Percentiles rank a stretch among this genome's conserved stretches.
Evolutionary conservation across 345 rosid species (phyloP).

Genomic region (Isatis tinctoria): DNA sequence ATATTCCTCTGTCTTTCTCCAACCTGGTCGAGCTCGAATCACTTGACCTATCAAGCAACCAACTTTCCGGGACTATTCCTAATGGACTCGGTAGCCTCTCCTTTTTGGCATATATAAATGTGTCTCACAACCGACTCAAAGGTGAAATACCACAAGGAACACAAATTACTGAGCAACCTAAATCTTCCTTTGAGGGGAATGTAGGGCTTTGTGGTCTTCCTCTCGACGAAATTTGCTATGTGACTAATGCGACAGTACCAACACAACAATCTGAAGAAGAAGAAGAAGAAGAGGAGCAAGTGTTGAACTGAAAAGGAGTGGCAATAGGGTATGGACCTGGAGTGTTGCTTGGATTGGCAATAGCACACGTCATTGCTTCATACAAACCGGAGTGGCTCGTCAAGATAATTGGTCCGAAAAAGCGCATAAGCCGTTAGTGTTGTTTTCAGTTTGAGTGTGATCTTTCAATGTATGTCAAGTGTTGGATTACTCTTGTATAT

Average conservation of each 20-base stretch:
- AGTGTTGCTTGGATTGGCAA: background rate
- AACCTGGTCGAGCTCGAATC: background rate
- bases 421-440: background rate
- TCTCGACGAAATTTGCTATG: background rate
- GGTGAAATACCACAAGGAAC: conserved; percentile 26
- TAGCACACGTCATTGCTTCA: background rate
- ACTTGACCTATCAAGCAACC: conserved; percentile 12
- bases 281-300: background rate
- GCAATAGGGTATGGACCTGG: background rate
- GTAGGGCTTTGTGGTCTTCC: conserved; percentile 26
- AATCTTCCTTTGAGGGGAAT: conserved; percentile 12
- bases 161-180: background rate
- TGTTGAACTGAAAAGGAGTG: conserved; percentile 10
- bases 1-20: conserved; percentile 3
- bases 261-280: background rate
- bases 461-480: background rate
- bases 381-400: background rate
- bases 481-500: background rate
- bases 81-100: background rate
- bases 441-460: background rate
- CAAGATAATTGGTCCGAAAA: background rate
- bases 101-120: background rate
- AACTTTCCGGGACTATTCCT: conserved; percentile 7
- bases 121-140: conserved; percentile 15
- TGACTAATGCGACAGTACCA: background rate